Percentiles rank a stretch among this genome's conserved stretches.
Evolutionary conservation across 257 asterid genomes (phyloP).

Genomic region (Scutellaria baicalensis): DNA sequence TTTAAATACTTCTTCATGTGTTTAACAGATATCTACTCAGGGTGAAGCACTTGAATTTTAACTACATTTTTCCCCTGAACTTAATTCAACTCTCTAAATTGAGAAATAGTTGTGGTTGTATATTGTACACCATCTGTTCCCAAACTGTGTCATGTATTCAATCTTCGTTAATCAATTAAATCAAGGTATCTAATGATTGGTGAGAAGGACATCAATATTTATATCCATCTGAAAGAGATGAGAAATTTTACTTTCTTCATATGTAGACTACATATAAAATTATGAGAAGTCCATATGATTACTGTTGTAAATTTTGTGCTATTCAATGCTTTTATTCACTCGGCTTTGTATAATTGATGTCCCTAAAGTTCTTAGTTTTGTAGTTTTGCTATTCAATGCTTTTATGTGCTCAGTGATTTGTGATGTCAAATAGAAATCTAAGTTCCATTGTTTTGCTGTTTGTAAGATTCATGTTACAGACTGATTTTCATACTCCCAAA

Average conservation of each 20-base stretch:
- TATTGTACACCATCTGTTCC: not conserved
- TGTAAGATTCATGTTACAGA: not conserved
- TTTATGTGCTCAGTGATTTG: not conserved
- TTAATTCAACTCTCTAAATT: not conserved
- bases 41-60: not conserved
- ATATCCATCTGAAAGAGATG: not conserved
- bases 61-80: not conserved
- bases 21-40: not conserved
- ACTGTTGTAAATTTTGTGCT: not conserved
- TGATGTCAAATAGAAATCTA: not conserved
- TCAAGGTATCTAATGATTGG: not conserved
- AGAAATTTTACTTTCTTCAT: not conserved
- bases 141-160: not conserved
- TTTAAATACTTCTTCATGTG: not conserved
- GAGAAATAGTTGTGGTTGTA: not conserved
- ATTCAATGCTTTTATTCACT: not conserved
- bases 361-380: not conserved
- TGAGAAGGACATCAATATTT: not conserved
- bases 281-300: not conserved
- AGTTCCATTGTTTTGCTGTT: not conserved
- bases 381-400: not conserved
- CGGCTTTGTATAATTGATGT: not conserved
- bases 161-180: not conserved
- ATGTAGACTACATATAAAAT: not conserved
- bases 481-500: not conserved